Evolutionary conservation across 352 stramenopile species (phyloP), one percentile per base, ranked within the genome.

Genomic region (Globisporangium irregulare): DNA sequence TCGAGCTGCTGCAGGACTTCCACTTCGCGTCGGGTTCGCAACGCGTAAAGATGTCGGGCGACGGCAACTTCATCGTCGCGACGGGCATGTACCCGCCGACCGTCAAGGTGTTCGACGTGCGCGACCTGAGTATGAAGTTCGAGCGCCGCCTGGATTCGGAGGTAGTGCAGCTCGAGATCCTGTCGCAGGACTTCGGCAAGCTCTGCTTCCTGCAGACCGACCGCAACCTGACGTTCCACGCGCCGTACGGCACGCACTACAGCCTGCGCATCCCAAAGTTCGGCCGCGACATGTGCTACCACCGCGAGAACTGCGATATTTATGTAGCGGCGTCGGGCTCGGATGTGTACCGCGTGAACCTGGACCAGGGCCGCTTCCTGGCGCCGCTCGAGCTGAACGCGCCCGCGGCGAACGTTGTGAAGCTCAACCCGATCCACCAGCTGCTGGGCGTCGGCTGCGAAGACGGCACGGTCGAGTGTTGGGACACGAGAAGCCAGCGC

Each of bases 1-100:
- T 99, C 41, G 97, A 99, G 73, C 78, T 99, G 22, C 87, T 99
- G 67, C 98, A 99, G 87, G 98, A 99, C 73, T 99, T 99, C 74
- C 92, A 99, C 75, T 99, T 99, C 73, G 88, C 91, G 4, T 93
- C 94, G 38, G 95, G 93, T 22, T 97, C 90, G 29, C 96, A 98
- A 81, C 80, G 89, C 55, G 74, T 99, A 27, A 93, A 96, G 58
- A 97, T 99, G 87, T 98, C 92, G 15, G 34, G 72, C 9, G 97
- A 99, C 83, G 97, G 97, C 54, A 87, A 98, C 58, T 99, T 95
- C 80, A 93, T 99, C 41, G 86, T 99, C 18, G 96, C 97, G 2
- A 93, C 92, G 29, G 98, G 98, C 24, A 97, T 96, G 43, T 99
- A 99, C 83, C 93, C 94, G 66, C 98, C 98, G 8, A 87, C 89